Percentiles rank a stretch among this genome's conserved stretches.
phyloP scores from a whole-genome alignment of 768 basidiomycete genomes.

The Pholiota molesta region DNA sequence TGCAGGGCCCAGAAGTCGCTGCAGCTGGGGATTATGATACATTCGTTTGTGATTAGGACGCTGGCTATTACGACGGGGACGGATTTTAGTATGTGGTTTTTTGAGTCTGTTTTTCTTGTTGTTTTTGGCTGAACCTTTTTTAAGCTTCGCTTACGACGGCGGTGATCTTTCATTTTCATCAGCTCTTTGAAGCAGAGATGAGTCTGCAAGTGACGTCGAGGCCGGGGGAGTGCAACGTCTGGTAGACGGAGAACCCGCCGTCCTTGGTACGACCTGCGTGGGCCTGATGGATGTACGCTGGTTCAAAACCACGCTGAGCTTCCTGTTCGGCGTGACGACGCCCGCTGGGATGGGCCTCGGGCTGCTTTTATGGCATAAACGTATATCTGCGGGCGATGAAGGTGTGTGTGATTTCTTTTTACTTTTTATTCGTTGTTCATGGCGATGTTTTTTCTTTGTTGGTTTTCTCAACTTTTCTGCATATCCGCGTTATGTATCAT shows the following conservation, averaged over 20 bases:
- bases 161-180: conserved; percentile 84
- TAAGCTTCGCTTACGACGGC: conserved; percentile 74
- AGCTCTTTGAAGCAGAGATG: conserved; percentile 67
- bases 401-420: conserved; percentile 4
- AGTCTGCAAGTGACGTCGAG: not conserved
- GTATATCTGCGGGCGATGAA: conserved; percentile 21
- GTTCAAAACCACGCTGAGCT: conserved; percentile 56
- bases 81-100: conserved; percentile 63
- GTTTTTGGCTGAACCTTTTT: not conserved
- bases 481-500: no score
- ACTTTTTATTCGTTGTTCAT: not conserved
- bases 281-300: conserved; percentile 26
- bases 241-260: not conserved
- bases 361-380: conserved; percentile 41
- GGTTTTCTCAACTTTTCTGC: no score
- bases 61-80: conserved; percentile 68
- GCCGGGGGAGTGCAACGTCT: not conserved
- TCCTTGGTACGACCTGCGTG: not conserved
- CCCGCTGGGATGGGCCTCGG: conserved; percentile 71
- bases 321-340: conserved; percentile 75
- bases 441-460: no score
- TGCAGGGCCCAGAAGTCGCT: conserved; percentile 54
- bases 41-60: conserved; percentile 82
- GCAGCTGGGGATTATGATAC: conserved; percentile 85
- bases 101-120: not conserved